A percentile compares a stretch with the other conserved stretches of the same genome.
These are phyloP conservation scores for Hygrophorus russula DNA, from an alignment of 768 basidiomycete genomes.

Conservation along the genomic window DNA sequence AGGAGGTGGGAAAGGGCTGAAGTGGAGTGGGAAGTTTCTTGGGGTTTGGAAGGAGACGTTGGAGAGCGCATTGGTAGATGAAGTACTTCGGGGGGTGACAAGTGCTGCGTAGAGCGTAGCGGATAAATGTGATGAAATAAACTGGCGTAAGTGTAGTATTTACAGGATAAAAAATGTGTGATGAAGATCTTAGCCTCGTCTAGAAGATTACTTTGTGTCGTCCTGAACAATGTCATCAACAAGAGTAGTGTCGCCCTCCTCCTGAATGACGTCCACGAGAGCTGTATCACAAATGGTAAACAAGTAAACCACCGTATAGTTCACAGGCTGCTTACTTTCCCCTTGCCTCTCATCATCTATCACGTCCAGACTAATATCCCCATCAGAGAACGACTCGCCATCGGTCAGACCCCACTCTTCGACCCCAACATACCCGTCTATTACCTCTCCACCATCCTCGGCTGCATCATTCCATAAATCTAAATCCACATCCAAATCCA, in stretches of 20 bases:
- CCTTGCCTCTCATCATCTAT: slow-evolving; percentile 5
- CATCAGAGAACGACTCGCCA: slow-evolving; percentile 10
- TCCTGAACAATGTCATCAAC: neutral
- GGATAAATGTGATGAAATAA: neutral
- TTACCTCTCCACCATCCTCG: neutral
- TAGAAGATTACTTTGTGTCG: neutral
- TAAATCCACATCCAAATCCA: slow-evolving; percentile 13
- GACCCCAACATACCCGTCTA: slow-evolving; percentile 12
- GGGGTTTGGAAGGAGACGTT: slow-evolving; percentile 50
- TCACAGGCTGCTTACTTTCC: neutral
- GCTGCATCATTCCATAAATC: slow-evolving; percentile 13
- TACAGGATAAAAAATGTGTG: neutral
- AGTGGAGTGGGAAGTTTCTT: slow-evolving; percentile 66
- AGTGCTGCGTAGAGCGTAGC: neutral
- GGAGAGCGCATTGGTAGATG: slow-evolving; percentile 28
- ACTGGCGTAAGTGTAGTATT: too few species aligned
- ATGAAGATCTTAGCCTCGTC: too few species aligned
- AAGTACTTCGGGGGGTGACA: slow-evolving; percentile 20
- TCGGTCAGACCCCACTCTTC: slow-evolving; percentile 1
- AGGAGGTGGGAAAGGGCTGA: slow-evolving; percentile 67
- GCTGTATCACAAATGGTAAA: too few species aligned
- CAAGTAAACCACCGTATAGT: neutral
- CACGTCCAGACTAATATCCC: slow-evolving; percentile 8
- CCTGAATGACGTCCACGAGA: too few species aligned
- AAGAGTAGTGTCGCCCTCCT: neutral